Evolutionary conservation across 441 rosid genomes (phyloP).

Genomic region (Melianthus villosus): DNA sequence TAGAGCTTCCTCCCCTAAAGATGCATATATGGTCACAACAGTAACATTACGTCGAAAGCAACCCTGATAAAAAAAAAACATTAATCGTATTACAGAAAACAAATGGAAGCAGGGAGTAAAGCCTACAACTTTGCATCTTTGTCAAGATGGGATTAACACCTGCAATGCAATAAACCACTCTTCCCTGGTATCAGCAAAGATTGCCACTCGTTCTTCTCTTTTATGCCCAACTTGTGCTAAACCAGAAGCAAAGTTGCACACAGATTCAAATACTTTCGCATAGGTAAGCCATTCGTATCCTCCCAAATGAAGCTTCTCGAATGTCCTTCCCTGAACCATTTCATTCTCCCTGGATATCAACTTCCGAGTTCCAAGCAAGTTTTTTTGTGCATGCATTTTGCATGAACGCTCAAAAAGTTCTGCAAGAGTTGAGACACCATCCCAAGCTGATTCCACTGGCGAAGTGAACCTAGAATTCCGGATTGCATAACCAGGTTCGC

Average conservation of each 20-base stretch:
- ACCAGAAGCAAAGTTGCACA: conserved; percentile 69
- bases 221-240: conserved; percentile 53
- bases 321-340: conserved; percentile 34
- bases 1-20: conserved; percentile 84
- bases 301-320: conserved; percentile 91
- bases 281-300: conserved; percentile 79
- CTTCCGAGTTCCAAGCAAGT: conserved; percentile 61
- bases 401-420: conserved; percentile 80
- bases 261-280: conserved; percentile 38
- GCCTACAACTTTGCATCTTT: neutral
- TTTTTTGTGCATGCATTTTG: conserved; percentile 30
- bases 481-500: conserved; percentile 62
- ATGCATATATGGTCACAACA: conserved; percentile 85
- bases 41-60: conserved; percentile 78
- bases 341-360: conserved; percentile 51
- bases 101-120: neutral
- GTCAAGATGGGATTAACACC: conserved; percentile 23
- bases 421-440: conserved; percentile 63
- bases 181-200: conserved; percentile 83
- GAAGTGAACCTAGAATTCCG: conserved; percentile 37
- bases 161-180: conserved; percentile 94
- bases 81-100: conserved; percentile 3
- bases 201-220: conserved; percentile 73
- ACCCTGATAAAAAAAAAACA: conserved; percentile 33
- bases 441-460: conserved; percentile 64